Evolutionary conservation across 2,329 filamentous ascomycete genomes (phyloP), one percentile per base, ranked within the genome.

Genomic region (Lachnellula subtilissima): DNA sequence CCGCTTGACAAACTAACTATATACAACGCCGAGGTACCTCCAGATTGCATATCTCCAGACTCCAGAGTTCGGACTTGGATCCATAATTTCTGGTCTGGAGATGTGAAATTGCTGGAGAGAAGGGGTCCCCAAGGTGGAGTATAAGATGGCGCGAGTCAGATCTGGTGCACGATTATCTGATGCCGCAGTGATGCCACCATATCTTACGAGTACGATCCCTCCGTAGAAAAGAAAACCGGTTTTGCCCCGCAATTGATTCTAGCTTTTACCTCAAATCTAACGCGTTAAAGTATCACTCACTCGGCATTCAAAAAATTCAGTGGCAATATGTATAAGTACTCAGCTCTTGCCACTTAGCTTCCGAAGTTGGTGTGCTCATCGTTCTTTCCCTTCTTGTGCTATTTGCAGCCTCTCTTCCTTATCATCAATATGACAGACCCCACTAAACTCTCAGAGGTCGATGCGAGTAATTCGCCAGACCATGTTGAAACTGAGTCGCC

Each of bases 401-500:
- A 48, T 17, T 32, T 23, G 15, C 47, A 49, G 8, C 40, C 15
- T 25, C 23, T 40, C 37, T 32, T 32, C 8, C 11, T 32, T 22
- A 45, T 9, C 3, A 5, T 48, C 49, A 59, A 22, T 9, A 64
- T 64, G 62, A 53, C 58, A 19, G 58, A 61, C 19, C 49, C 35
- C 15, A 43, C 23, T 36, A 61, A 61, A n/a, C 2, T 25, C 2
- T 56, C 54, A 32, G 45, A 56, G 19, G 42, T 35, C 11, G 54
- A 59, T 54, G 47, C 56, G 19, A 55, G 61, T 46, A 61, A 50
- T 48, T 59, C 61, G 1, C 52, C 59, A 25, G 52, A 59, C 8
- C 50, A 56, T 32, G 61, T 59, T 22, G 56, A 59, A 15, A 35
- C 48, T 12, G 59, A 55, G 17, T 35, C 43, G 2, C 48, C 54